These are phyloP conservation scores for Chaetomium sp. DNA, from an alignment of 2,329 filamentous ascomycete species.

Conservation along the genomic window DNA sequence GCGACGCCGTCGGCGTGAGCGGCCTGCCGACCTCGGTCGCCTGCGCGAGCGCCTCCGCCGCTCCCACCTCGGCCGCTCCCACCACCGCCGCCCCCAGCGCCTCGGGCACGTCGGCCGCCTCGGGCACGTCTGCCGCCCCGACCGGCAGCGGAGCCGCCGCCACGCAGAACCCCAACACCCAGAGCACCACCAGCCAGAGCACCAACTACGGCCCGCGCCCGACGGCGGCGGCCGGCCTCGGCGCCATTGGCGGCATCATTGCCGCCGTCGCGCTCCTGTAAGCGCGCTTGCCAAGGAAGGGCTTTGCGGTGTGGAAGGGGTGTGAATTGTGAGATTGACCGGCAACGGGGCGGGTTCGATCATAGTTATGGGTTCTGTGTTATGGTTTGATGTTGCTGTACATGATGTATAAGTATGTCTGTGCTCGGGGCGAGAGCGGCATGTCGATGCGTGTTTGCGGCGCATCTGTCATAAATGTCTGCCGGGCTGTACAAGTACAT, in stretches of 20 bases:
- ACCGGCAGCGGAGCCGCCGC: constrained; percentile 17
- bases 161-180: constrained; percentile 21
- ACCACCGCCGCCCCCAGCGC: constrained; percentile 17
- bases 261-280: constrained; percentile 36
- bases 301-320: neutral
- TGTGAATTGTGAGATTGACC: neutral
- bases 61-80: constrained; percentile 5
- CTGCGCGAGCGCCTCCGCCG: constrained; percentile 33
- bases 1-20: constrained; percentile 39
- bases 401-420: constrained; percentile 5
- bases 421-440: neutral
- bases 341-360: neutral
- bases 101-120: constrained; percentile 17
- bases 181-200: constrained; percentile 19
- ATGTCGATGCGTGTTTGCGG: neutral
- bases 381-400: neutral
- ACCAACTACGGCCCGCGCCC: constrained; percentile 32
- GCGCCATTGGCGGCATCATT: constrained; percentile 36
- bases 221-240: constrained; percentile 34
- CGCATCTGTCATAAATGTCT: neutral
- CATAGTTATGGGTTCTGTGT: constrained; percentile 2
- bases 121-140: constrained; percentile 17
- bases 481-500: neutral
- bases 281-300: neutral
- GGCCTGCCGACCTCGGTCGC: constrained; percentile 40